phyloP scores from a whole-genome alignment of 2,329 filamentous ascomycete species.

The Stagonosporopsis tanaceti region DNA sequence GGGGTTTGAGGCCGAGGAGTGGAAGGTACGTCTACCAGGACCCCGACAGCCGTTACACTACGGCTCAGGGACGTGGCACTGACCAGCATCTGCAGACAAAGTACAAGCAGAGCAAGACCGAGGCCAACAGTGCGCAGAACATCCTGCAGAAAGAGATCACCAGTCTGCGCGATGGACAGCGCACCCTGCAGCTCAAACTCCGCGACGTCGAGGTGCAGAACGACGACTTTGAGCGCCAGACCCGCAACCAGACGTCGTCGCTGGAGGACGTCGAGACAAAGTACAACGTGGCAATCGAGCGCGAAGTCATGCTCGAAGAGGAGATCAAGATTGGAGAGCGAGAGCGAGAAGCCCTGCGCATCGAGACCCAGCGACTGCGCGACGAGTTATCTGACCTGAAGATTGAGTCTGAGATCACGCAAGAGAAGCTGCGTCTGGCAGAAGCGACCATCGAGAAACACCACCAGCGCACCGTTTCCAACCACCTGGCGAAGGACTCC shows the following conservation, averaged over 20 bases:
- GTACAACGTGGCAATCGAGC: slow-evolving; percentile 92
- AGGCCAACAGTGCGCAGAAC: slow-evolving; percentile 85
- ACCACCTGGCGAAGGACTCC: slow-evolving; percentile 58
- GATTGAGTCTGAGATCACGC: slow-evolving; percentile 92
- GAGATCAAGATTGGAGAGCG: slow-evolving; percentile 91
- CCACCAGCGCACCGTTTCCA: slow-evolving; percentile 60
- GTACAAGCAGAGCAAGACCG: slow-evolving; percentile 92
- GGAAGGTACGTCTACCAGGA: slow-evolving; percentile 76
- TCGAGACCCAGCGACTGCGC: slow-evolving; percentile 86
- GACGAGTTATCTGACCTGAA: slow-evolving; percentile 93
- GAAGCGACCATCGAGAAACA: slow-evolving; percentile 60
- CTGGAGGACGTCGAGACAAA: slow-evolving; percentile 97
- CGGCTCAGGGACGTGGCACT: neutral
- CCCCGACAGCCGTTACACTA: neutral
- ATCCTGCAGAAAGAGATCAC: slow-evolving; percentile 95
- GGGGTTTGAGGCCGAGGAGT: slow-evolving; percentile 92
- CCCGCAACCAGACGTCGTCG: slow-evolving; percentile 92
- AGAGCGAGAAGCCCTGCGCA: slow-evolving; percentile 86
- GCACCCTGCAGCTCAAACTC: slow-evolving; percentile 81
- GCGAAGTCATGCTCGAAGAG: slow-evolving; percentile 91
- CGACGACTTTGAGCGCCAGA: slow-evolving; percentile 97
- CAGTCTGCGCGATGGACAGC: slow-evolving; percentile 81
- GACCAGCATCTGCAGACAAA: slow-evolving; percentile 70
- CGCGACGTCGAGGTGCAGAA: slow-evolving; percentile 97
- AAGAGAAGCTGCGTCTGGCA: slow-evolving; percentile 87